These are phyloP conservation scores for Claviceps purpurea DNA, from an alignment of 2,329 filamentous ascomycete species.

Conservation along the genomic window DNA sequence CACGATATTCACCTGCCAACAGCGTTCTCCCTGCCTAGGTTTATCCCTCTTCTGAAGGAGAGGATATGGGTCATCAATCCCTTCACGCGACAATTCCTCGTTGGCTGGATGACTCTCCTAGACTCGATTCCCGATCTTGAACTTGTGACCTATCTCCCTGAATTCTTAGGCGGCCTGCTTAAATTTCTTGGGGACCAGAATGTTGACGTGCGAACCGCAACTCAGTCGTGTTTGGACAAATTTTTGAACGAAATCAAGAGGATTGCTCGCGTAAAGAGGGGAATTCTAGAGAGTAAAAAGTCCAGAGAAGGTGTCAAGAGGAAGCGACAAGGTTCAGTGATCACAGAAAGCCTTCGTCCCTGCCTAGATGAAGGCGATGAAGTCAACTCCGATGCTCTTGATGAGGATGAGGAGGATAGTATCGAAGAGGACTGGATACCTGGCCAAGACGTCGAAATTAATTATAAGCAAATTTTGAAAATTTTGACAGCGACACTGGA, in stretches of 20 bases:
- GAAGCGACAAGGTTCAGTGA: slow-evolving; percentile 56
- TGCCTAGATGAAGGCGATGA: slow-evolving; percentile 48
- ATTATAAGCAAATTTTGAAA: slow-evolving; percentile 81
- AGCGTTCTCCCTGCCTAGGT: slow-evolving; percentile 80
- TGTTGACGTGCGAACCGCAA: slow-evolving; percentile 85
- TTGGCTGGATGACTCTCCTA: slow-evolving; percentile 87
- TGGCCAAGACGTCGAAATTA: slow-evolving; percentile 90
- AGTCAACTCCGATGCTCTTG: slow-evolving; percentile 41
- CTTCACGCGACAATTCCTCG: slow-evolving; percentile 86
- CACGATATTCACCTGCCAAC: slow-evolving; percentile 48
- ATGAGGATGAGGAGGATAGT: slow-evolving; percentile 45
- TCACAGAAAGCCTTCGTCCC: slow-evolving; percentile 47
- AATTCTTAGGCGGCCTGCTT: slow-evolving; percentile 79
- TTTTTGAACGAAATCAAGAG: slow-evolving; percentile 91
- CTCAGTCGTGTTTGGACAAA: slow-evolving; percentile 75
- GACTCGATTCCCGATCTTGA: slow-evolving; percentile 96
- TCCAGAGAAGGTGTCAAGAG: slow-evolving; percentile 52
- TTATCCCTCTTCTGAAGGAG: slow-evolving; percentile 88
- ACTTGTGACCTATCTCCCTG: slow-evolving; percentile 80
- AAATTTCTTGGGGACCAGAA: slow-evolving; percentile 89
- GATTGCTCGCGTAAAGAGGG: slow-evolving; percentile 84
- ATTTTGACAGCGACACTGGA: slow-evolving; percentile 85
- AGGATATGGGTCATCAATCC: slow-evolving; percentile 90
- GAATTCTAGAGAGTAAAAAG: slow-evolving; percentile 74
- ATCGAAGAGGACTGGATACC: slow-evolving; percentile 92